Base-by-base conservation (phyloP, 495 filamentous ascomycete genomes). In the Neurospora sp. region DNA sequence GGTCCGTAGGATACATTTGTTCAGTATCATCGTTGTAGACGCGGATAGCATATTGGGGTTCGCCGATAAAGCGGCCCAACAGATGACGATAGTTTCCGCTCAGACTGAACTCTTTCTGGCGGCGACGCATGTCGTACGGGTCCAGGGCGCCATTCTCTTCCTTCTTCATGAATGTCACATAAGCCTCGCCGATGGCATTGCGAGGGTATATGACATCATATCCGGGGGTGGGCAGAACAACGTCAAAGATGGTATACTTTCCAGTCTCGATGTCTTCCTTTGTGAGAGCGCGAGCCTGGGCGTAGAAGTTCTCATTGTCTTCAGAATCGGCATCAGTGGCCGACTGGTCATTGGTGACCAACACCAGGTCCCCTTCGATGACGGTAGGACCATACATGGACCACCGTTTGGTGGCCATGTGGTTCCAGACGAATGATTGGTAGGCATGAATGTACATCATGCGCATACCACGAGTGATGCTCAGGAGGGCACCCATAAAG, bases 361-460 rank as follows among this genome's bases (percentile, higher is more conserved):
- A 82, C 20, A 99, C 90, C 3, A 99, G 86, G 78, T 99, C 96
- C 11, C 96, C 96, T 75, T 92, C 90, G 35, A 98, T 85, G 10
- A 97, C 92, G 72, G 85, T 83, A 41, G 84, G 78, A 20, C 91
- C 94, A 78, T 89, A 92, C 23, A 85, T 84, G 48, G 88, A 89
- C 92, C 89, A 96, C 72, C 96, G 91, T 76, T 90, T 90, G 72
- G 90, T 90, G 16, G 88, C 93, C 35, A 90, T 93, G 72, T 86
- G 84, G 82, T 99, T 99, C 94, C 94, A 99, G 10, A 99, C 91
- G 11, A 94, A 86, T 6, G 92, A 94, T 79, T 99, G 96, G 82
- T 97, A 98, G 38, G 96, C 96, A 76, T 99, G 96, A 14, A 96
- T 90, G 76, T 99, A 99, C 92, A 98, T 98, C 42, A 93, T 86